Evolutionary conservation across 352 stramenopile species (phyloP).

Genomic region (Phytophthora agathidicida): DNA sequence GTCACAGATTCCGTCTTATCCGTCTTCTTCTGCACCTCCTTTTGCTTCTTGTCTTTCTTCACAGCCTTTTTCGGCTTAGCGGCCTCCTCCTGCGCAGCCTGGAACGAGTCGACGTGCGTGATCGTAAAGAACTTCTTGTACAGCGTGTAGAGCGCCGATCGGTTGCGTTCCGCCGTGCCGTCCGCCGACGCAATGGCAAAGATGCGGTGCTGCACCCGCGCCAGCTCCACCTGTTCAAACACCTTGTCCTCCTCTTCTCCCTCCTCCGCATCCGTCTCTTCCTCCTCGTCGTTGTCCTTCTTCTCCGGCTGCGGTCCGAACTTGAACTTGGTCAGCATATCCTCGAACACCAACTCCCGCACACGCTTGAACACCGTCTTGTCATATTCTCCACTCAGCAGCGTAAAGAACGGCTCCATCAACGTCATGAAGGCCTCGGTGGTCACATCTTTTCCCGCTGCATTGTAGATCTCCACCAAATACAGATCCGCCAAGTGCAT

Average conservation of each 20-base stretch:
- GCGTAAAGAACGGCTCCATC: conserved; percentile 82
- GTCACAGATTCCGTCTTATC: conserved; percentile 11
- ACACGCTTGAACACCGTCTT: conserved; percentile 84
- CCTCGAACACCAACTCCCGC: conserved; percentile 73
- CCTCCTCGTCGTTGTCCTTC: conserved; percentile 45
- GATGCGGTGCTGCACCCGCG: conserved; percentile 78
- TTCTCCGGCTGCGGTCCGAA: conserved; percentile 60
- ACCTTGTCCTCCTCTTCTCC: conserved; percentile 59
- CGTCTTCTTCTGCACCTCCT: conserved; percentile 44
- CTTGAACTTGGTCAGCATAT: conserved; percentile 70
- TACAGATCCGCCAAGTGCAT: conserved; percentile 84
- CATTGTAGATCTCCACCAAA: conserved; percentile 65
- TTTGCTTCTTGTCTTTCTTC: conserved; percentile 48
- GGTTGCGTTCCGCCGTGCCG: conserved; percentile 81
- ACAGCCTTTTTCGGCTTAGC: conserved; percentile 33
- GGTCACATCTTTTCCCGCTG: conserved; percentile 54
- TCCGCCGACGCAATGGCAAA: conserved; percentile 79
- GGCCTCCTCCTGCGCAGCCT: conserved; percentile 51
- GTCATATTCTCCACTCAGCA: conserved; percentile 81
- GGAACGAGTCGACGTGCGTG: conserved; percentile 82
- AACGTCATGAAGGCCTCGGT: conserved; percentile 73
- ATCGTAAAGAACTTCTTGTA: conserved; percentile 75
- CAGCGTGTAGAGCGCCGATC: conserved; percentile 74
- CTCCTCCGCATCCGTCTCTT: conserved; percentile 54
- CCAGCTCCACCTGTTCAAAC: conserved; percentile 70